Evolutionary conservation across 106 monocot species (phyloP).

Genomic region (Chionographis japonica): DNA sequence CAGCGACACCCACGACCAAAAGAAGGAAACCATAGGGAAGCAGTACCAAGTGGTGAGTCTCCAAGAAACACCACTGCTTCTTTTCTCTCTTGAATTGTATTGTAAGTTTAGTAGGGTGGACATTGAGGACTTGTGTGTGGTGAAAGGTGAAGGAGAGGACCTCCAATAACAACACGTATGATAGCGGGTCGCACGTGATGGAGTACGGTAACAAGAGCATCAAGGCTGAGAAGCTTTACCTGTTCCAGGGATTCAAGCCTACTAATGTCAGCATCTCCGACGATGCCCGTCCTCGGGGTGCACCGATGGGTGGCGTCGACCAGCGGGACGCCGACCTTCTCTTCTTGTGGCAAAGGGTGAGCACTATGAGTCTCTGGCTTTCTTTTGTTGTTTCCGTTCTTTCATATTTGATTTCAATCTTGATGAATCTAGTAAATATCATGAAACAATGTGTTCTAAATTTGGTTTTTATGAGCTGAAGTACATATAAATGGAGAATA

Average conservation of each 20-base stretch:
- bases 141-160: no score
- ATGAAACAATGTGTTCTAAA: no score
- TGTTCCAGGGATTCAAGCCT: no score
- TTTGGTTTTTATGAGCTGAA: no score
- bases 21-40: slow-evolving; percentile 64
- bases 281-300: slow-evolving; percentile 11
- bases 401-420: neutral
- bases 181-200: no score
- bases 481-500: no score
- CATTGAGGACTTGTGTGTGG: no score
- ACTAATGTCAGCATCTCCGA: slow-evolving; percentile 12
- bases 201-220: no score
- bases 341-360: slow-evolving; percentile 78
- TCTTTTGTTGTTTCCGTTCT: neutral
- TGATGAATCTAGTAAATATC: no score
- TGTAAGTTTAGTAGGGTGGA: neutral
- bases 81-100: no score
- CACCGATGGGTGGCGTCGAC: slow-evolving; percentile 28
- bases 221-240: no score
- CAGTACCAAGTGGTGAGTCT: slow-evolving; percentile 61
- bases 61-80: neutral
- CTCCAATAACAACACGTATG: no score
- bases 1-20: slow-evolving; percentile 70
- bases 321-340: slow-evolving; percentile 87
- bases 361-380: neutral